Evolutionary conservation across 805 yeast genomes (phyloP), one percentile per base, ranked within the genome.

Genomic region (Zygosaccharomyces gambellarensis): DNA sequence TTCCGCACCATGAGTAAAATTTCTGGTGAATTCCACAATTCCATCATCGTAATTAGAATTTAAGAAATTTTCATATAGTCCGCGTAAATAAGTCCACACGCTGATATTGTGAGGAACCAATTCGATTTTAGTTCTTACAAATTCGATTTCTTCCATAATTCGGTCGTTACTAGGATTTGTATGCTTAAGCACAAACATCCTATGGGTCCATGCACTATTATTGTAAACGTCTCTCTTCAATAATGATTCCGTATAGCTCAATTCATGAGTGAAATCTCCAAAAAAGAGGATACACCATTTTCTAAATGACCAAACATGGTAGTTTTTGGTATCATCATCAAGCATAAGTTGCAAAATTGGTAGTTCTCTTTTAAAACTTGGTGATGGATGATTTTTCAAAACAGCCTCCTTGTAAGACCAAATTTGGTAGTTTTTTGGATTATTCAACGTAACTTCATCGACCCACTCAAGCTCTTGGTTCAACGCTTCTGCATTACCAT

Each of bases 241-340:
- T 58, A 78, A 68, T 21, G 53, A 49, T 4, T 76, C 72, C 0
- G 80, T 75, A 61, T 79, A 85, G 5, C 60, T 61, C 12, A 82
- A 53, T 61, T 89, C 95, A 32, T 67, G 63, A 0, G 62, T 59
- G 57, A 69, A 82, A 36, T 80, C 71, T 1, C 72, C 63, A 54
- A 83, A 84, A 56, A 72, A 72, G 32, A 75, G 72, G 8, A 85
- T 83, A 21, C 87, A 69, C 97, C 97, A 90, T 58, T 86, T 85
- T 46, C 92, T 71, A 59, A 90, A 88, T 0, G 96, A 80, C 98
- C 99, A 94, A 5, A 90, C 97, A 60, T 94, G 99, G 67, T 94
- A 95, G 70, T 94, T 94, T 63, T 94, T 94, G 4, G 83, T 65
- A 62, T 94, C 99, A 43, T 81, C 85, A 10, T 77, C 79, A 4